These are phyloP conservation scores for Chlamydomonas reinhardtii DNA, from an alignment of 163 green algal species.

Conservation along the genomic window DNA sequence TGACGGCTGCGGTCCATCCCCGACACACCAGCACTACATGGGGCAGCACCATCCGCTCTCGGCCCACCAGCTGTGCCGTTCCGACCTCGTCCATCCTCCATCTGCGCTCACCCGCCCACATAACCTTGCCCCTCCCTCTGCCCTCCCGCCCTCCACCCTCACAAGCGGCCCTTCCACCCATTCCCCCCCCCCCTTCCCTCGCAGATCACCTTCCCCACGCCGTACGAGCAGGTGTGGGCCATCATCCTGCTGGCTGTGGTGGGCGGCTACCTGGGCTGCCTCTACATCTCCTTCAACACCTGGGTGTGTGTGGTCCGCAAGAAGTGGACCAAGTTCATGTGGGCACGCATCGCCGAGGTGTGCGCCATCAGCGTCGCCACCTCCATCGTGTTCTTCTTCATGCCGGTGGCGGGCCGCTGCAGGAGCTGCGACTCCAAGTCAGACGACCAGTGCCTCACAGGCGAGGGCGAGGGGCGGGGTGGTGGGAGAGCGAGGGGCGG, in stretches of 20 bases:
- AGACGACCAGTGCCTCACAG: conserved; percentile 54
- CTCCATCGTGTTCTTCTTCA: conserved; percentile 65
- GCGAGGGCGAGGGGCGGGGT: conserved; percentile 1
- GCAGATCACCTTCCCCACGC: conserved; percentile 38
- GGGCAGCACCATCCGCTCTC: too few relatives aligned
- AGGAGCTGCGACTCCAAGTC: conserved; percentile 57
- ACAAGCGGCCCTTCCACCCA: too few relatives aligned
- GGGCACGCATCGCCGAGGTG: conserved; percentile 56
- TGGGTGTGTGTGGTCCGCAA: conserved; percentile 74
- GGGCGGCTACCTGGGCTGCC: conserved; percentile 63
- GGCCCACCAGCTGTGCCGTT: too few relatives aligned
- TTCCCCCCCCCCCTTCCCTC: not conserved
- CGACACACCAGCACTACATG: too few relatives aligned
- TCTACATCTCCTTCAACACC: conserved; percentile 73
- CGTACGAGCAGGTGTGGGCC: conserved; percentile 55
- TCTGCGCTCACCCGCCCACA: too few relatives aligned
- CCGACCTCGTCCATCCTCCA: too few relatives aligned
- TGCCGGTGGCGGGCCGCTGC: conserved; percentile 62
- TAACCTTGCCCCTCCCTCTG: too few relatives aligned
- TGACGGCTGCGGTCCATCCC: too few relatives aligned
- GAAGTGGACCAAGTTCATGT: conserved; percentile 68
- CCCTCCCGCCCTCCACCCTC: not conserved
- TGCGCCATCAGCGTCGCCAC: conserved; percentile 63
- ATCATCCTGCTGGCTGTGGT: conserved; percentile 64
- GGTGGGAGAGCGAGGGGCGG: too few relatives aligned